A percentile compares a stretch with the other conserved stretches of the same genome.
phyloP scores from a whole-genome alignment of 2,329 filamentous ascomycete species.

The Mycocentrospora acerina region DNA sequence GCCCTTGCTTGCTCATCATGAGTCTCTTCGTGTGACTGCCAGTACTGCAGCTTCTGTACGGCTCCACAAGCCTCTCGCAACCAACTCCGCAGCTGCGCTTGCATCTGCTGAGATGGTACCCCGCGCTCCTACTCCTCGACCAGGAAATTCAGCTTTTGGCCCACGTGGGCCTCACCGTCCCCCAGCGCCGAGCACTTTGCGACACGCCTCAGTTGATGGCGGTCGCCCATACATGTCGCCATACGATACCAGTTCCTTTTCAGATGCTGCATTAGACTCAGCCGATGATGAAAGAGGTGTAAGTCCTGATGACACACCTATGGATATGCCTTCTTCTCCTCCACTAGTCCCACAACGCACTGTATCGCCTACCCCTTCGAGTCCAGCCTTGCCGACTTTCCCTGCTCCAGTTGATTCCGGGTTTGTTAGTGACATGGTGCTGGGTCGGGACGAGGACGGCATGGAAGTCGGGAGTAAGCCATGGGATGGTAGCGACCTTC shows the following conservation, averaged over 20 bases:
- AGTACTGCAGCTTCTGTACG: constrained; percentile 88
- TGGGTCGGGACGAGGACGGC: constrained; percentile 67
- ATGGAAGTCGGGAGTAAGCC: constrained; percentile 43
- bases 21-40: constrained; percentile 84
- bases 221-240: constrained; percentile 34
- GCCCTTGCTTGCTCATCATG: constrained; percentile 71
- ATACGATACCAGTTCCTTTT: constrained; percentile 37
- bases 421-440: constrained; percentile 77
- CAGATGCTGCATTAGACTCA: constrained; percentile 48
- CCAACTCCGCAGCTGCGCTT: constrained; percentile 50
- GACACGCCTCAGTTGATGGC: constrained; percentile 62
- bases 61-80: constrained; percentile 72
- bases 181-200: constrained; percentile 52
- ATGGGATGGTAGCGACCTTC: constrained; percentile 23
- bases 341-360: constrained; percentile 66
- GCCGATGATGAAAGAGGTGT: constrained; percentile 53
- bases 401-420: constrained; percentile 67
- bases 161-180: constrained; percentile 34
- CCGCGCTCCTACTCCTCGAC: constrained; percentile 75
- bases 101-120: constrained; percentile 70
- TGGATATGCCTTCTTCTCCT: constrained; percentile 86
- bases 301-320: constrained; percentile 62
- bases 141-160: constrained; percentile 47
- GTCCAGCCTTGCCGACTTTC: constrained; percentile 67
- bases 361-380: constrained; percentile 69